Conservation (phyloP, 768 basidiomycete genomes). For the Leccinum aurantiacum region DNA sequence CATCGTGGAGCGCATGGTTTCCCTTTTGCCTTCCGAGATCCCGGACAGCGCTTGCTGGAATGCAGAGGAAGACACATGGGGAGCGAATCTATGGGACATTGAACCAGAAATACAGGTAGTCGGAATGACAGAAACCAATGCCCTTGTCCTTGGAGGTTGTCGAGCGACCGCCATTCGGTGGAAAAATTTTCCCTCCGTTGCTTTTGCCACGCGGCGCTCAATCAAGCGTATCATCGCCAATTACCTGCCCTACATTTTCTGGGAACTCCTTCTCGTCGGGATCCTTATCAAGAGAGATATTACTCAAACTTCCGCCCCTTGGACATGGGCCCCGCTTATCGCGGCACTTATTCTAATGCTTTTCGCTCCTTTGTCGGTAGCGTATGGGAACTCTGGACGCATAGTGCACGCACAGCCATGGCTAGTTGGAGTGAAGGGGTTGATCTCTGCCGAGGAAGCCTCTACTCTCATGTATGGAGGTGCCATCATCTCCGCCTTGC, state of each 20-base stretch:
- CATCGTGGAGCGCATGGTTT: constrained; percentile 25
- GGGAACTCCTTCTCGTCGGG: constrained; percentile 3
- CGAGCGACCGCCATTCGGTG: constrained; percentile 23
- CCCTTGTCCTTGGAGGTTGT: constrained; percentile 26
- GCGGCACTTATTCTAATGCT: constrained; percentile 14
- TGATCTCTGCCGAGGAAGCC: constrained; percentile 24
- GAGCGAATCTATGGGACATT: constrained; percentile 22
- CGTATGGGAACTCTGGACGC: constrained; percentile 20
- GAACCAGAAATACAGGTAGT: constrained; percentile 18
- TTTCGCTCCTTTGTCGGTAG: constrained; percentile 6
- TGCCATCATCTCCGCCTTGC: constrained; percentile 3
- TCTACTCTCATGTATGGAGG: constrained; percentile 18
- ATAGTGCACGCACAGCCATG: constrained; percentile 21
- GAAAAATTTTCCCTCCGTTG: constrained; percentile 24
- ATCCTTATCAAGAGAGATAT: too few species aligned
- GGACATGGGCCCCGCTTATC: not conserved
- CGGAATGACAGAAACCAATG: constrained; percentile 17
- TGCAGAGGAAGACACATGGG: constrained; percentile 20
- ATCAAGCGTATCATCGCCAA: constrained; percentile 8
- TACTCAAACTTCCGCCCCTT: too few species aligned
- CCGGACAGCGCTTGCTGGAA: constrained; percentile 16
- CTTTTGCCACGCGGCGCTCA: constrained; percentile 19
- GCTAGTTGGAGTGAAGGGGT: constrained; percentile 26
- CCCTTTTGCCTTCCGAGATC: constrained; percentile 12
- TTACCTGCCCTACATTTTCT: constrained; percentile 5